Evolutionary conservation across 108 stramenopile genomes (phyloP).

Genomic region (Poteriospumella lacustris): DNA sequence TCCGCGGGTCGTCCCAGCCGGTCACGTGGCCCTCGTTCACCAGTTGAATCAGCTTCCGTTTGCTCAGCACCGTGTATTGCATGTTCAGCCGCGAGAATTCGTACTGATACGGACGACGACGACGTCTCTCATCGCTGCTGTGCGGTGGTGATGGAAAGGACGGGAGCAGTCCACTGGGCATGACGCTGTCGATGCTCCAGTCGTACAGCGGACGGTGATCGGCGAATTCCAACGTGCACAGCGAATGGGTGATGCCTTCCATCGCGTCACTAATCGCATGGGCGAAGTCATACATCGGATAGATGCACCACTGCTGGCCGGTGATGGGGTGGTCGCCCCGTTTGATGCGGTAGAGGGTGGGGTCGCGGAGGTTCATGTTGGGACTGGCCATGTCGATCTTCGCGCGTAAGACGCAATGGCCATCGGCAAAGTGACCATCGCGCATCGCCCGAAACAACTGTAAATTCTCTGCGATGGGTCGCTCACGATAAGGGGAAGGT

Average conservation of each 20-base stretch:
- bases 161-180: conserved; percentile 58
- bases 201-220: conserved; percentile 86
- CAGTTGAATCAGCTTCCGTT: conserved; percentile 73
- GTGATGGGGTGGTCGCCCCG: conserved; percentile 76
- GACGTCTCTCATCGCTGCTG: neutral
- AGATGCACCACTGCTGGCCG: conserved; percentile 79
- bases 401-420: conserved; percentile 57
- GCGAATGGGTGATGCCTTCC: conserved; percentile 77
- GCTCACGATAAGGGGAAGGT: conserved; percentile 67
- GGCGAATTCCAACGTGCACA: conserved; percentile 86
- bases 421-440: conserved; percentile 20
- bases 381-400: conserved; percentile 86
- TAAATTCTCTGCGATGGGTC: conserved; percentile 66
- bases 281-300: conserved; percentile 88
- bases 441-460: conserved; percentile 64
- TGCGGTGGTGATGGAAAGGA: no score
- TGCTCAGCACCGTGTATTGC: conserved; percentile 75
- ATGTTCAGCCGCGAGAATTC: conserved; percentile 85
- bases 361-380: conserved; percentile 85
- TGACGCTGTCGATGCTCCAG: conserved; percentile 73
- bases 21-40: conserved; percentile 69
- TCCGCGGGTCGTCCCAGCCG: conserved; percentile 49
- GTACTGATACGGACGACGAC: conserved; percentile 65
- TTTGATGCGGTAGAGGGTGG: conserved; percentile 80
- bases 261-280: conserved; percentile 83